Percentiles rank a stretch among this genome's conserved stretches.
phyloP scores from a whole-genome alignment of 1,139 yeast genomes.

The Lodderomyces metapsilosis region DNA sequence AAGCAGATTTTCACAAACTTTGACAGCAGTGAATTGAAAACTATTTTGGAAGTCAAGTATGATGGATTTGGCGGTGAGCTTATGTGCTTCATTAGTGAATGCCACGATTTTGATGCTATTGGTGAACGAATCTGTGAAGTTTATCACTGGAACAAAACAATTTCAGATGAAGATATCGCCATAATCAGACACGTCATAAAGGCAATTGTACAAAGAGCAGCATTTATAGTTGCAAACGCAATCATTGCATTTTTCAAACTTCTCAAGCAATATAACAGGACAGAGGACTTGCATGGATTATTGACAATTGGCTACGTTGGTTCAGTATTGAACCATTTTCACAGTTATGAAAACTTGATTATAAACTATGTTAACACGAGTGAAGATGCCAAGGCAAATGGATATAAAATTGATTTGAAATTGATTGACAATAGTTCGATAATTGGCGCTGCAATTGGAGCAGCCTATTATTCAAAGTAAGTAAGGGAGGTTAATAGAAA shows the following conservation, averaged over 20 bases:
- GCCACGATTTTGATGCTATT: slow-evolving; percentile 22
- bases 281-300: slow-evolving; percentile 18
- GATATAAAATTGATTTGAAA: slow-evolving; percentile 36
- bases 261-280: slow-evolving; percentile 29
- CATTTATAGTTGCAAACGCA: slow-evolving; percentile 39
- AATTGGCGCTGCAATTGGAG: slow-evolving; percentile 51
- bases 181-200: slow-evolving; percentile 28
- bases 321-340: slow-evolving; percentile 38
- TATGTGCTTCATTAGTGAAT: slow-evolving; percentile 38
- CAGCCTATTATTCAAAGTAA: slow-evolving; percentile 31
- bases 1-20: slow-evolving; percentile 30
- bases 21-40: slow-evolving; percentile 9
- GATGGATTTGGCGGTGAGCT: slow-evolving; percentile 44
- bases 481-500: slow-evolving; percentile 1
- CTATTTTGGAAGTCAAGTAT: slow-evolving; percentile 18
- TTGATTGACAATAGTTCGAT: slow-evolving; percentile 43
- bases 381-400: slow-evolving; percentile 25
- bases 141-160: slow-evolving; percentile 23
- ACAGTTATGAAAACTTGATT: slow-evolving; percentile 32
- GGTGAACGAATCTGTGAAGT: slow-evolving; percentile 19
- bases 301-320: slow-evolving; percentile 46
- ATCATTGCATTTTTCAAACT: slow-evolving; percentile 37
- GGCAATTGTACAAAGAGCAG: slow-evolving; percentile 37
- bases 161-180: slow-evolving; percentile 25
- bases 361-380: slow-evolving; percentile 29